Conservation (phyloP, 176 grass and related monocot genomes). For the Aegilops bicornis region DNA sequence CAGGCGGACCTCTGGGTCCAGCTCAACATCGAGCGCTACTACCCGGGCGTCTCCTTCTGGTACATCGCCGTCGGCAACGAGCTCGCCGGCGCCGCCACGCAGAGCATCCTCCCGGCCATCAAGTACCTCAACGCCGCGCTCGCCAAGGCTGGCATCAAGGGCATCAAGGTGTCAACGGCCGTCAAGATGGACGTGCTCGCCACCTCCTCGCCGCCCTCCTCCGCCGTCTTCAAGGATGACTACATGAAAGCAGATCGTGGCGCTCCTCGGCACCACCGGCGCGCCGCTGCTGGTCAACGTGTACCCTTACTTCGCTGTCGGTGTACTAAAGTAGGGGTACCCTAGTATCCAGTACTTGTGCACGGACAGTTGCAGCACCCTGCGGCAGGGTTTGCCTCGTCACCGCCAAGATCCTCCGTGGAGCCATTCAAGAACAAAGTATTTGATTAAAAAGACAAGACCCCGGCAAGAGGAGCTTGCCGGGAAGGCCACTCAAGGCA, state of each 20-base stretch:
- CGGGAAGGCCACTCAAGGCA: no score
- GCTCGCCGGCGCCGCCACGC: not conserved
- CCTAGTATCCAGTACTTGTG: no score
- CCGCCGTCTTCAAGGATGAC: not conserved
- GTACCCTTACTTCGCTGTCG: not conserved
- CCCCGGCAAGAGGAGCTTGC: no score
- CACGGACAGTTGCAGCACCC: no score
- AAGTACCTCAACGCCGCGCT: not conserved
- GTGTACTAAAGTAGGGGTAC: no score
- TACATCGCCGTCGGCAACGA: constrained; percentile 80
- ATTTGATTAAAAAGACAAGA: no score
- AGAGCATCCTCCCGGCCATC: not conserved
- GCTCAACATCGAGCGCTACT: constrained; percentile 14
- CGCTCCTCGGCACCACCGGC: not conserved
- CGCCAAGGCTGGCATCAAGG: not conserved
- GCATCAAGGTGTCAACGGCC: not conserved
- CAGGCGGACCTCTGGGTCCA: no score
- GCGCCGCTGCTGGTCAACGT: not conserved
- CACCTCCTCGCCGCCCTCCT: not conserved
- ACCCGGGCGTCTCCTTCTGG: constrained; percentile 30
- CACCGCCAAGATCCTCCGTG: no score
- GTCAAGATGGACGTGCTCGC: not conserved
- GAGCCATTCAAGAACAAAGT: no score
- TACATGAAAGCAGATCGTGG: not conserved
- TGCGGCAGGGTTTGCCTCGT: no score